These are phyloP conservation scores for Apiotrichum domesticum DNA, from an alignment of 1,284 basidiomycete genomes.

Conservation along the genomic window DNA sequence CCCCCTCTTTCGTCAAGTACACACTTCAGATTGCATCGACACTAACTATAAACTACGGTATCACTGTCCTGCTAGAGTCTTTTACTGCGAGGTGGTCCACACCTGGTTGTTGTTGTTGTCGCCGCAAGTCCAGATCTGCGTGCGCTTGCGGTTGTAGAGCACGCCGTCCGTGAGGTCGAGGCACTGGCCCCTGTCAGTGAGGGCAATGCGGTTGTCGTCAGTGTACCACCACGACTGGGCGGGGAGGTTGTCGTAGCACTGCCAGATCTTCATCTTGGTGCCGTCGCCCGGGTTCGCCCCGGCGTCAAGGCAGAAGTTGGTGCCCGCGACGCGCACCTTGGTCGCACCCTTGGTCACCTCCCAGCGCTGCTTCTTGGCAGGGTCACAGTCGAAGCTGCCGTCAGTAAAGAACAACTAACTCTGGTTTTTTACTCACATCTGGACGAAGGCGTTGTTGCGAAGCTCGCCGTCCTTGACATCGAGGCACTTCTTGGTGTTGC, in stretches of 20 bases:
- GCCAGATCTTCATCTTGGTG: slow-evolving; percentile 23
- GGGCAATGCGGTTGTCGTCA: slow-evolving; percentile 20
- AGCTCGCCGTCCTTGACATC: slow-evolving; percentile 17
- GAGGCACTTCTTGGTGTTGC: slow-evolving; percentile 29
- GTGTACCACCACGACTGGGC: slow-evolving; percentile 25
- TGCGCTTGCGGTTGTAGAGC: slow-evolving; percentile 10
- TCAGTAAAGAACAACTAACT: background rate
- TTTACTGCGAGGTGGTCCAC: background rate
- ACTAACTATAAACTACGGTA: too few relatives aligned
- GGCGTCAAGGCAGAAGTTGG: slow-evolving; percentile 36
- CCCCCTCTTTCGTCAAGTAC: too few relatives aligned
- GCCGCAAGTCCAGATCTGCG: slow-evolving; percentile 24
- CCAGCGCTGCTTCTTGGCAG: background rate
- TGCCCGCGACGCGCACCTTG: slow-evolving; percentile 19
- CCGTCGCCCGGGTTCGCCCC: slow-evolving; percentile 17
- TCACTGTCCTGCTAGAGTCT: too few relatives aligned
- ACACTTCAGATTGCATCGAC: too few relatives aligned
- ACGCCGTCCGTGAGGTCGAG: slow-evolving; percentile 24
- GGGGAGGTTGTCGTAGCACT: slow-evolving; percentile 18
- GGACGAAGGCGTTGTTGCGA: slow-evolving; percentile 21
- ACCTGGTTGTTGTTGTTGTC: slow-evolving; percentile 17
- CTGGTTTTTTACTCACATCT: slow-evolving; percentile 17
- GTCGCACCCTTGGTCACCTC: slow-evolving; percentile 3
- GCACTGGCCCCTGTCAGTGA: slow-evolving; percentile 15
- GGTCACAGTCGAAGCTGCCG: slow-evolving; percentile 11